phyloP scores from a whole-genome alignment of 2,329 filamentous ascomycete genomes.

The Diaporthe ampelina region DNA sequence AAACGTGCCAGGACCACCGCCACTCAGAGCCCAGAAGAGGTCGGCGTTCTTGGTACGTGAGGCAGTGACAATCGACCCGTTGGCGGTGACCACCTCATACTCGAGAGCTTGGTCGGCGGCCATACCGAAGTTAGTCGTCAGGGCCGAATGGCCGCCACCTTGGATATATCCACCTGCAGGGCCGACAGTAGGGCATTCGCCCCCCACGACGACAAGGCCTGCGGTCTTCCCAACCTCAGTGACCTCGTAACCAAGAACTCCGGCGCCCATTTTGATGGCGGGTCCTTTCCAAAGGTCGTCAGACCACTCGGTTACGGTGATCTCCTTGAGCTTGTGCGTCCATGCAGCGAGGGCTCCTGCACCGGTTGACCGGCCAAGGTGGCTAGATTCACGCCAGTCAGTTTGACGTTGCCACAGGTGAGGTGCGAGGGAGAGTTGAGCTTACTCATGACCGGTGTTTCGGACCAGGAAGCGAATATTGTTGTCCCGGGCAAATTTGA shows the following conservation, averaged over 20 bases:
- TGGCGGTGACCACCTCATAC: constrained; percentile 61
- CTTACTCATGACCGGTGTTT: constrained; percentile 61
- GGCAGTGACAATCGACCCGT: constrained; percentile 57
- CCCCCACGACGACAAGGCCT: constrained; percentile 52
- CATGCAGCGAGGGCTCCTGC: constrained; percentile 62
- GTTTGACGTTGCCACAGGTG: background rate
- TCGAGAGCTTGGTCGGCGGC: constrained; percentile 63
- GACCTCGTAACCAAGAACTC: constrained; percentile 66
- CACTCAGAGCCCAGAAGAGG: constrained; percentile 64
- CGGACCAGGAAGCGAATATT: constrained; percentile 60
- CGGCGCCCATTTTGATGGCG: constrained; percentile 68
- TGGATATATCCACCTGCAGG: constrained; percentile 61
- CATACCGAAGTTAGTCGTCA: constrained; percentile 64
- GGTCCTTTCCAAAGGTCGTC: constrained; percentile 56
- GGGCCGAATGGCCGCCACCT: constrained; percentile 67
- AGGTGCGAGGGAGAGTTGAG: background rate
- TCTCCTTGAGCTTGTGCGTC: constrained; percentile 56
- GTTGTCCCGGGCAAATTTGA: constrained; percentile 52
- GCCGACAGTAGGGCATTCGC: constrained; percentile 58
- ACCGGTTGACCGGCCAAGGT: constrained; percentile 39
- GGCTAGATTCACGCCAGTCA: constrained; percentile 13
- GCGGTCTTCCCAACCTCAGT: constrained; percentile 62
- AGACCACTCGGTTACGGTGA: constrained; percentile 43
- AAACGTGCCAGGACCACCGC: constrained; percentile 56
- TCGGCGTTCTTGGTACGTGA: constrained; percentile 58